Conservation (phyloP, 441 rosid species). For the Gossypium armourianum region DNA sequence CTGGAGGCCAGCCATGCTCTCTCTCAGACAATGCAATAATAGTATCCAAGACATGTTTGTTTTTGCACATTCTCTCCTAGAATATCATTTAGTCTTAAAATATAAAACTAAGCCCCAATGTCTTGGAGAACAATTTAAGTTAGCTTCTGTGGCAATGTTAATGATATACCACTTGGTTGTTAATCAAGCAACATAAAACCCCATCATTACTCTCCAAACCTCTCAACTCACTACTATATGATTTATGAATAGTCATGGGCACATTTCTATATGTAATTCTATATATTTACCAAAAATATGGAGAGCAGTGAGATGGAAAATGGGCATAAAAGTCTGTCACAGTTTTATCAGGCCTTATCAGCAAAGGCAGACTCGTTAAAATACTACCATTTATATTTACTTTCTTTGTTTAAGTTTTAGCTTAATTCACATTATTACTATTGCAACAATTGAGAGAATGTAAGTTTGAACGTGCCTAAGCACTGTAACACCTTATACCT, state of each 20-base stretch:
- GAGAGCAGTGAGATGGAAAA: not conserved
- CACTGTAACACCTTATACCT: no score
- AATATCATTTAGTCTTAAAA: no score
- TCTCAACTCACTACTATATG: not conserved
- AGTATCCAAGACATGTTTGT: not conserved
- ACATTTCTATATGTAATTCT: no score
- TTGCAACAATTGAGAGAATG: no score
- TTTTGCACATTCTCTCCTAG: no score
- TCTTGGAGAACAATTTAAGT: slow-evolving; percentile 5
- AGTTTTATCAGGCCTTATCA: not conserved
- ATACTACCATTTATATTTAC: not conserved
- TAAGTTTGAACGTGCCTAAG: no score
- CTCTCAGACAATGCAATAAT: not conserved
- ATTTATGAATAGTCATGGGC: not conserved
- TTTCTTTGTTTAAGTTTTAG: no score
- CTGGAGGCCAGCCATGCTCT: not conserved
- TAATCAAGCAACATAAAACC: not conserved
- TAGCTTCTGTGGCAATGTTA: not conserved
- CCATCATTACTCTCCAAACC: not conserved
- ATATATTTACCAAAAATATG: not conserved
- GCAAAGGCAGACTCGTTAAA: not conserved
- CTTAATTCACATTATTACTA: no score
- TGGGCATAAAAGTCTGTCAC: not conserved
- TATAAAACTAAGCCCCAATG: not conserved
- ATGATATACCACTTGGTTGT: not conserved